Evolutionary conservation across 495 filamentous ascomycete species (phyloP).

Genomic region (Penicillium tannophilum): DNA sequence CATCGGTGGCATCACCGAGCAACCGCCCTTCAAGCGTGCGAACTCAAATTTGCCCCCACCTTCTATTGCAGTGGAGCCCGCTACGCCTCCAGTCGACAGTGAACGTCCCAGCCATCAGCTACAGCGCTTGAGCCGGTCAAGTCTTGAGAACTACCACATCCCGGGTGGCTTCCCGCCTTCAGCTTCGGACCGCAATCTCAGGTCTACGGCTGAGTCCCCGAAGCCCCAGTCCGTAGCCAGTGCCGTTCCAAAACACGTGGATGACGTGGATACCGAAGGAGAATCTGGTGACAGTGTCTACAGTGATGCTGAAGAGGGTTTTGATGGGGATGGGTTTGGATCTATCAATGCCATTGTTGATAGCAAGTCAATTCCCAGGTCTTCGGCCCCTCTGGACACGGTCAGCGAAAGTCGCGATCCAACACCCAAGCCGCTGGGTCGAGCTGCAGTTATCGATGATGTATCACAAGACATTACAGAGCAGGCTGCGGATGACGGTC

Average conservation of each 20-base stretch:
- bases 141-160: constrained; percentile 41
- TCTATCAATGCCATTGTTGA: constrained; percentile 85
- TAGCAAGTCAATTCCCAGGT: constrained; percentile 39
- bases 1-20: constrained; percentile 5
- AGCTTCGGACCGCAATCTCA: constrained; percentile 27
- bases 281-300: constrained; percentile 72
- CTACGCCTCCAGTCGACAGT: constrained; percentile 25
- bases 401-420: constrained; percentile 24
- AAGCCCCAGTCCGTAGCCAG: constrained; percentile 14
- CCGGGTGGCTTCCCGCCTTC: constrained; percentile 42
- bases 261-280: constrained; percentile 43
- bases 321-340: constrained; percentile 75
- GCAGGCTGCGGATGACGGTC: constrained; percentile 26
- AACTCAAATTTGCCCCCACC: constrained; percentile 35
- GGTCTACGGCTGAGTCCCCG: constrained; percentile 9
- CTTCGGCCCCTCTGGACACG: constrained; percentile 13
- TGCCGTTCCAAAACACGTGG: constrained; percentile 15
- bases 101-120: constrained; percentile 14
- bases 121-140: constrained; percentile 27
- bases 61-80: constrained; percentile 43
- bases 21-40: constrained; percentile 5
- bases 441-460: constrained; percentile 18
- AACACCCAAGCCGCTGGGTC: constrained; percentile 20
- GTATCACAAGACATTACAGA: constrained; percentile 16
- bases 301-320: constrained; percentile 84